A percentile compares a stretch with the other conserved stretches of the same genome.
Evolutionary conservation across 1,284 basidiomycete species (phyloP).

Genomic region (Earliella scabrosa): DNA sequence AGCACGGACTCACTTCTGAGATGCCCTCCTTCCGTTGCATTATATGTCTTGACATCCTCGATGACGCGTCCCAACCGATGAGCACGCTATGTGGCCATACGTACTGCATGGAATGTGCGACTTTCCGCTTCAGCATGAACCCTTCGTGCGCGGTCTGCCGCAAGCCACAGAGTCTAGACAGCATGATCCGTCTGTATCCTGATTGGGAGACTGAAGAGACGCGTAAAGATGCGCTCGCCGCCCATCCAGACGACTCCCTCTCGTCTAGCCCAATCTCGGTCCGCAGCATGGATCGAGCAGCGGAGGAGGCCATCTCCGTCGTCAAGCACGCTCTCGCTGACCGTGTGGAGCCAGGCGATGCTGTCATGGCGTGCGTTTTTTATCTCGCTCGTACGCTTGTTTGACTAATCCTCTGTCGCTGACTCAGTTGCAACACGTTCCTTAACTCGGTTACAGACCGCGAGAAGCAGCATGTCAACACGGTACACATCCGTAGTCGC

Average conservation of each 20-base stretch:
- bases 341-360: slow-evolving; percentile 11
- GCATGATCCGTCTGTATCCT: slow-evolving; percentile 30
- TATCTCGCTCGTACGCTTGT: no score
- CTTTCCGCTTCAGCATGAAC: slow-evolving; percentile 28
- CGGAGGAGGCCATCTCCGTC: slow-evolving; percentile 8
- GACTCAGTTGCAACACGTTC: slow-evolving; percentile 25
- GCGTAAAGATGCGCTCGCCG: neutral
- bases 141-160: slow-evolving; percentile 32
- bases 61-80: slow-evolving; percentile 16
- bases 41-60: slow-evolving; percentile 32
- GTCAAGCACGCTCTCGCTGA: slow-evolving; percentile 17
- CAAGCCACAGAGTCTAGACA: slow-evolving; percentile 22
- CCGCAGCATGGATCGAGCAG: slow-evolving; percentile 15
- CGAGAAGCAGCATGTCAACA: slow-evolving; percentile 16
- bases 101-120: slow-evolving; percentile 34
- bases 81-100: slow-evolving; percentile 34
- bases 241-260: neutral
- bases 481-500: slow-evolving; percentile 5
- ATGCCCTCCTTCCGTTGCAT: slow-evolving; percentile 28
- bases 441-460: slow-evolving; percentile 22
- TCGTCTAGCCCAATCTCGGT: slow-evolving; percentile 15
- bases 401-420: neutral
- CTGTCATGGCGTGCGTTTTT: slow-evolving; percentile 11
- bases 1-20: neutral
- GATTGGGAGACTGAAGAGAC: slow-evolving; percentile 12